Base-by-base conservation (phyloP, 768 basidiomycete species). In the Mycena vitilis region DNA sequence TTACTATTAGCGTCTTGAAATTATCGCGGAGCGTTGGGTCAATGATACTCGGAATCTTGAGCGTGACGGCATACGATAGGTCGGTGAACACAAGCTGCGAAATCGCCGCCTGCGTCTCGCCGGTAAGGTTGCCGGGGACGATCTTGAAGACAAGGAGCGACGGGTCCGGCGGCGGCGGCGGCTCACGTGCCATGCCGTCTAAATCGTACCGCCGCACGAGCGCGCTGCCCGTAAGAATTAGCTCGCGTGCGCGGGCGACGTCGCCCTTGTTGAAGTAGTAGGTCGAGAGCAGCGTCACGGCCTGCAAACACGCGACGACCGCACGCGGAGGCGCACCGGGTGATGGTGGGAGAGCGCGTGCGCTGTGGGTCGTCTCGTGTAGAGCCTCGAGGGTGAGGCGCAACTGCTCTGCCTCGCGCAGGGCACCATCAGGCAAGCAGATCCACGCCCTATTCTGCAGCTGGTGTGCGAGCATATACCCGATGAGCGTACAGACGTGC, bases 211-310 rank as follows among this genome's bases (percentile, higher is more conserved):
- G 44, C 11, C 52, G 56, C 2, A 63, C 56, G 9, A 70, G 15
- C 7, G 47, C 11, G 52, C 44, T 49, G 6, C 34, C 69, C 16
- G 6, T 45, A 4, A 36, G 22, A 42, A 70, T 37, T 34, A 66
- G 38, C 25, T 62, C 52, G 0, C 65, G 53, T 13, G 65, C 60
- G 25, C 64, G 60, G 2, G 16, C 37, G 42, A 66, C 34, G 42
- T 70, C 65, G 20, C 69, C 69, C 38, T 63, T 63, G 61, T 47
- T 66, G 65, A 60, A 59, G 38, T 63, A 70, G 44, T 70, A 70
- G 10, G 44, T 7, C 9, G 62, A 20, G 7, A 70, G 48, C 4
- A 70, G 61, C 7, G 42, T 62, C n/a, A 23, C 4, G 0, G 69
- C 55, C 49, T 70, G 69, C 23, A 70, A 30, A 37, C 10, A 37